Base-by-base conservation (phyloP, 2,329 filamentous ascomycete species). In the Rugonectria rugulosa region DNA sequence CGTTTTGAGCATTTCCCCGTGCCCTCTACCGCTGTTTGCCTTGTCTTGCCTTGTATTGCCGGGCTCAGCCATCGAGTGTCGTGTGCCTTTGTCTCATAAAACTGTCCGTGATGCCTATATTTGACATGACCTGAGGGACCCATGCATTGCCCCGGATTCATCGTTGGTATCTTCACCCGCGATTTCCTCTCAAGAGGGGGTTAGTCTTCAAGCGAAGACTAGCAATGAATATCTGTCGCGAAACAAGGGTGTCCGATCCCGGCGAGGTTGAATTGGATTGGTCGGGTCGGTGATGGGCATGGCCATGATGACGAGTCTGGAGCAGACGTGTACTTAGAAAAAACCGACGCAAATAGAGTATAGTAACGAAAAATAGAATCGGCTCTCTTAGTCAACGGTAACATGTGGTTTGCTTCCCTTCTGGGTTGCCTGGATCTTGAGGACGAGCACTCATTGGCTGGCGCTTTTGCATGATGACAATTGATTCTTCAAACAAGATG, bases 401-500 rank as follows among this genome's bases (percentile, higher is more conserved):
- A n/a, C 27, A 26, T 21, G 49, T 45, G 40, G 38, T 14, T 11
- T 42, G 37, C 56, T 66, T 62, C 34, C 56, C 55, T 53, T 58
- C 55, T 48, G 45, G 53, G 44, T 15, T 40, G 49, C 29, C 34
- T 24, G 40, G 47, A 53, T 21, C 38, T 36, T 37, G 41, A 53
- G 34, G 40, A 24, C 34, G 19, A 27, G 26, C 41, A 24, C 36
- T 12, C 41, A 68, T 68, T 68, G 65, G 65, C 21, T 34, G 36
- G 40, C 20, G 38, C 14, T 26, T 43, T 40, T 63, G 44, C 43
- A 63, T 57, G 62, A 68, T 68, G 65, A 54, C 65, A 68, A 68
- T 68, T 68, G 56, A 68, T 68, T 68, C 60, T 68, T 63, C 62
- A 67, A 68, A 68, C 65, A 52, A 49, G 36, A 59, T 56, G 60